These are phyloP conservation scores for Tolypocladium album DNA, from an alignment of 2,329 filamentous ascomycete genomes.

Conservation along the genomic window DNA sequence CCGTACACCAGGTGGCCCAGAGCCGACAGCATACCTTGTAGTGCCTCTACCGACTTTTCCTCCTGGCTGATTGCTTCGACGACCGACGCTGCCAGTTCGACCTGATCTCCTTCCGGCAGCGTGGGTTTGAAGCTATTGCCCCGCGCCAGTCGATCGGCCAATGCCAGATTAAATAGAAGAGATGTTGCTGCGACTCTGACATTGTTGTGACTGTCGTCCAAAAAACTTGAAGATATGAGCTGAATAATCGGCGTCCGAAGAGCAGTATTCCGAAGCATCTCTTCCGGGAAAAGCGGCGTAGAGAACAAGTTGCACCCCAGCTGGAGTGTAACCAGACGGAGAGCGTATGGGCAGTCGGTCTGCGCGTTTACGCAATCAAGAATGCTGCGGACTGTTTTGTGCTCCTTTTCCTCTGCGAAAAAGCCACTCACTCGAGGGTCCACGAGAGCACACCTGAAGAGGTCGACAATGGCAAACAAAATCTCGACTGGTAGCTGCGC, in stretches of 20 bases:
- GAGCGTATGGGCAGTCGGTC: conserved; percentile 59
- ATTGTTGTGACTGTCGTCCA: conserved; percentile 64
- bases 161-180: conserved; percentile 72
- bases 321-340: conserved; percentile 75
- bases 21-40: conserved; percentile 67
- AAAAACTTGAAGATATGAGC: conserved; percentile 65
- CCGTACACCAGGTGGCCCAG: conserved; percentile 69
- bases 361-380: conserved; percentile 47
- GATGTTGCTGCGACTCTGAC: conserved; percentile 74
- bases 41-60: conserved; percentile 53
- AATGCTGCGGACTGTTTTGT: conserved; percentile 52
- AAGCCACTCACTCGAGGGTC: conserved; percentile 73
- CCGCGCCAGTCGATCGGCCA: conserved; percentile 57
- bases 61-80: conserved; percentile 60
- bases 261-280: conserved; percentile 41
- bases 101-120: conserved; percentile 59
- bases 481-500: conserved; percentile 47
- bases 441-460: conserved; percentile 66
- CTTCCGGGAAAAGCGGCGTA: conserved; percentile 56
- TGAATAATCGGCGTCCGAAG: conserved; percentile 51
- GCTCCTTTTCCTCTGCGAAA: conserved; percentile 64
- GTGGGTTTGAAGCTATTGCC: conserved; percentile 44
- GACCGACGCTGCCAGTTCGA: conserved; percentile 72
- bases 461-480: conserved; percentile 75
- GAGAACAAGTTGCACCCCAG: conserved; percentile 78